Evolutionary conservation across 169 alveolate species (phyloP), one percentile per base, ranked within the genome.

Genomic region (Amoebophrya sp.): DNA sequence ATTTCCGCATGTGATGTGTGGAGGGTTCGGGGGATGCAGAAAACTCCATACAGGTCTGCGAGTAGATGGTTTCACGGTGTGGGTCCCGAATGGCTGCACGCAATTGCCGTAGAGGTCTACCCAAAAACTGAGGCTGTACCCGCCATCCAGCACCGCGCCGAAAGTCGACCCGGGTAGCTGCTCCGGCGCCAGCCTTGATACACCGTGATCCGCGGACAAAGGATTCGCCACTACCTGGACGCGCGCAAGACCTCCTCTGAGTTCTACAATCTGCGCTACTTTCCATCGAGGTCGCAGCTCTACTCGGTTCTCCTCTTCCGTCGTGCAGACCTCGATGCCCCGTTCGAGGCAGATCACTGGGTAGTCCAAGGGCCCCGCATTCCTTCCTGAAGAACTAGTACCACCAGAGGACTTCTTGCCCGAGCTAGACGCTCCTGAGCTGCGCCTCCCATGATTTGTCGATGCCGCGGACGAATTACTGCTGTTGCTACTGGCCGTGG

Each of bases 241-340:
- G 38, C n/a, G 83, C 12, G 83, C 83, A 6, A 1, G 1, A 1
- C 83, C 2, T 6, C 26, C 83, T 1, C 83, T 6, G 36, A 65
- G 33, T 36, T 65, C 39, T 1, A 65, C 26, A 36, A 65, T 65
- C 33, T 65, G 83, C 36, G 83, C 83, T 10, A 65, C 83, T 36
- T 65, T 65, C 83, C 83, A 65, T 26, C 83, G 83, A 29, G 83
- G 83, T 18, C 83, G 83, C 83, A 65, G 26, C 26, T 65, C 83
- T 10, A 26, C 83, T 26, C 18, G 12, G 26, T 65, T 65, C n/a
- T 65, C 83, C 26, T 65, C 83, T 36, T 6, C 83, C 18, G n/a
- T 26, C 33, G 33, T 65, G 26, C 83, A 65, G 2, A 65, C n/a
- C 83, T 65, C 83, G 83, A 65, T 26, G 36, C 36, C 12, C 33